Conservation (phyloP, 2,329 filamentous ascomycete species). For the Dothidotthia symphoricarpi region DNA sequence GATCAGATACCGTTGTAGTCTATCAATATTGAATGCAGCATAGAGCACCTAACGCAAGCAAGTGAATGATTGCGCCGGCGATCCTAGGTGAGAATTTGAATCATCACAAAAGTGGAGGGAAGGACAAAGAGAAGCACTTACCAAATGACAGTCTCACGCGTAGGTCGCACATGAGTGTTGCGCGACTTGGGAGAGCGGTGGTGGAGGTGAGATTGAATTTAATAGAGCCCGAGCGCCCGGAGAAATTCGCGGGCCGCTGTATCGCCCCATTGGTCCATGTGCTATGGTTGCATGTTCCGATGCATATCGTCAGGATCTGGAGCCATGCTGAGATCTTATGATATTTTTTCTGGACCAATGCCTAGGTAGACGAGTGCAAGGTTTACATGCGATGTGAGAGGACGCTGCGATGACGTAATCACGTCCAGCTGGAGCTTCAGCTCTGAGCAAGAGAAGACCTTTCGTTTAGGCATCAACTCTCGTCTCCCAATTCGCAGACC, state of each 20-base stretch:
- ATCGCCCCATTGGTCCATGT: too few relatives aligned
- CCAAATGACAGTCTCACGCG: too few relatives aligned
- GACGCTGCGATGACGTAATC: constrained; percentile 4
- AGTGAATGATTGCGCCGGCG: constrained; percentile 31
- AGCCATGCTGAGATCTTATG: too few relatives aligned
- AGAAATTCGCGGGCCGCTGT: neutral
- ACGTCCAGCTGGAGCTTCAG: neutral
- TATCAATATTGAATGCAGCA: constrained; percentile 36
- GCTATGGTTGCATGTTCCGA: too few relatives aligned
- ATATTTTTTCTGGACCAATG: too few relatives aligned
- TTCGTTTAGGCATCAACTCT: too few relatives aligned
- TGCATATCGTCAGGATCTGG: too few relatives aligned
- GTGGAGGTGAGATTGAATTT: neutral
- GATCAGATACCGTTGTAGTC: constrained; percentile 45
- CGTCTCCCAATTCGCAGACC: too few relatives aligned
- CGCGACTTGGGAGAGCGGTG: neutral
- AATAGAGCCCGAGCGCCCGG: constrained; percentile 5
- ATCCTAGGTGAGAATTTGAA: constrained; percentile 27
- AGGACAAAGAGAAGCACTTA: neutral
- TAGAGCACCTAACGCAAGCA: constrained; percentile 29
- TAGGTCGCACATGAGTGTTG: neutral
- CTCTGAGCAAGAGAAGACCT: neutral
- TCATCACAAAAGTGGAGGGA: constrained; percentile 23
- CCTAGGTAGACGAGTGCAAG: too few relatives aligned
- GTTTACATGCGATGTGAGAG: too few relatives aligned